These are phyloP conservation scores for Metschnikowia gelsemii DNA, from an alignment of 805 yeast species.

Conservation along the genomic window DNA sequence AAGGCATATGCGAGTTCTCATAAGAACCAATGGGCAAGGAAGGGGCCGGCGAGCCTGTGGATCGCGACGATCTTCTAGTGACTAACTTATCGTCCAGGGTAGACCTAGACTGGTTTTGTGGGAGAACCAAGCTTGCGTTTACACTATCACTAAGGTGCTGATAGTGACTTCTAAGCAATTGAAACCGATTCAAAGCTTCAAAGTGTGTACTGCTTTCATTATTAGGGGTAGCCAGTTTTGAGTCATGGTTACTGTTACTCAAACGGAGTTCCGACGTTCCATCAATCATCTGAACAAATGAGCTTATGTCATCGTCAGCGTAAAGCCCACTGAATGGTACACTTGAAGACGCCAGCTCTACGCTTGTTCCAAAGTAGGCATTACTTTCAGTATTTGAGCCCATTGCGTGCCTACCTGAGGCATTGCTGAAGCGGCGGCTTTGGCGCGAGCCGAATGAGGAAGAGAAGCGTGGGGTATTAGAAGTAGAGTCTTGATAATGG, in stretches of 20 bases:
- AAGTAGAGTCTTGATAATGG: constrained; percentile 27
- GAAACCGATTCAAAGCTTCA: constrained; percentile 52
- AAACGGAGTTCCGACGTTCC: constrained; percentile 54
- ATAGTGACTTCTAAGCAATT: constrained; percentile 51
- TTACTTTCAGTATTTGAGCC: constrained; percentile 24
- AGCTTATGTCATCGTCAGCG: constrained; percentile 60
- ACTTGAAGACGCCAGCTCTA: constrained; percentile 37
- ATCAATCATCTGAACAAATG: constrained; percentile 71
- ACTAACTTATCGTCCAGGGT: constrained; percentile 23
- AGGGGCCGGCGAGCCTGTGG: constrained; percentile 16
- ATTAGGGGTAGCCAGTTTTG: constrained; percentile 17
- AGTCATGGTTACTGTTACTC: constrained; percentile 21
- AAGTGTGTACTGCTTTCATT: constrained; percentile 27
- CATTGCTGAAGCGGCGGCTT: constrained; percentile 47
- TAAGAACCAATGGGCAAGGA: constrained; percentile 26
- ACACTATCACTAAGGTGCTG: constrained; percentile 57
- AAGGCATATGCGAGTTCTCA: constrained; percentile 31
- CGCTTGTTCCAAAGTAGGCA: constrained; percentile 32
- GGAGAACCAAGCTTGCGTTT: constrained; percentile 47
- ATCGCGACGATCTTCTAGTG: constrained; percentile 28
- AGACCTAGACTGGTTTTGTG: constrained; percentile 18
- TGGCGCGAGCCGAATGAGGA: constrained; percentile 72
- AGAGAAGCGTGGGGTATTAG: constrained; percentile 58
- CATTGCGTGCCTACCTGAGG: constrained; percentile 18
- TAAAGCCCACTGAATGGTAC: constrained; percentile 44